phyloP scores from a whole-genome alignment of 345 rosid species.

The Bruguiera sexangula region DNA sequence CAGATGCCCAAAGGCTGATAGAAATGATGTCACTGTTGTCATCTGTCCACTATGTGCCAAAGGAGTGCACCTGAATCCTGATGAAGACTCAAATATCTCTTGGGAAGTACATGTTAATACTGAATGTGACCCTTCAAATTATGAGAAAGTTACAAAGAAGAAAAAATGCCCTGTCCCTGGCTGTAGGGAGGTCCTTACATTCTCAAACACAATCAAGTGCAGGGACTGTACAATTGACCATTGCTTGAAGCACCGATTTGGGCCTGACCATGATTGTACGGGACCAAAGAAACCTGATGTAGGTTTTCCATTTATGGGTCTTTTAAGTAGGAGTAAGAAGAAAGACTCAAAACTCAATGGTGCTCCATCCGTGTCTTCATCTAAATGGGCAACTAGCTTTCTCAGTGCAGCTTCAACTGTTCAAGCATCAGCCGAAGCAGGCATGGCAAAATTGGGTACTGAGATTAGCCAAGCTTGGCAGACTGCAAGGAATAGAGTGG shows the following conservation, averaged over 20 bases:
- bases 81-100: constrained; percentile 74
- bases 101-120: constrained; percentile 82
- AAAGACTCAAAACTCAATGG: constrained; percentile 36
- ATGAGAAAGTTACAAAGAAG: constrained; percentile 77
- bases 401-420: constrained; percentile 60
- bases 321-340: constrained; percentile 54
- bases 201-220: constrained; percentile 88
- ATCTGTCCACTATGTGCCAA: constrained; percentile 91
- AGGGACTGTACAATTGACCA: constrained; percentile 78
- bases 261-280: constrained; percentile 75
- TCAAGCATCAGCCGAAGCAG: constrained; percentile 75
- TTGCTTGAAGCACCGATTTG: constrained; percentile 94
- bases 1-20: constrained; percentile 69
- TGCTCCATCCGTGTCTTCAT: constrained; percentile 39
- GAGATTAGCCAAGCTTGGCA: constrained; percentile 69
- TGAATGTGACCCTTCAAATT: constrained; percentile 91
- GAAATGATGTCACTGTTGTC: constrained; percentile 73
- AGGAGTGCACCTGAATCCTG: constrained; percentile 77
- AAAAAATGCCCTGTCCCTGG: constrained; percentile 85
- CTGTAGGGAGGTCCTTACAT: constrained; percentile 70
- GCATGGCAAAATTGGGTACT: constrained; percentile 56
- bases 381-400: constrained; percentile 59
- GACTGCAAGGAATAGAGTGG: constrained; percentile 42
- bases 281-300: constrained; percentile 70
- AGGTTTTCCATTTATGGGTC: constrained; percentile 49